Conservation (phyloP, 2,329 filamentous ascomycete genomes). For the Diplodia seriata region DNA sequence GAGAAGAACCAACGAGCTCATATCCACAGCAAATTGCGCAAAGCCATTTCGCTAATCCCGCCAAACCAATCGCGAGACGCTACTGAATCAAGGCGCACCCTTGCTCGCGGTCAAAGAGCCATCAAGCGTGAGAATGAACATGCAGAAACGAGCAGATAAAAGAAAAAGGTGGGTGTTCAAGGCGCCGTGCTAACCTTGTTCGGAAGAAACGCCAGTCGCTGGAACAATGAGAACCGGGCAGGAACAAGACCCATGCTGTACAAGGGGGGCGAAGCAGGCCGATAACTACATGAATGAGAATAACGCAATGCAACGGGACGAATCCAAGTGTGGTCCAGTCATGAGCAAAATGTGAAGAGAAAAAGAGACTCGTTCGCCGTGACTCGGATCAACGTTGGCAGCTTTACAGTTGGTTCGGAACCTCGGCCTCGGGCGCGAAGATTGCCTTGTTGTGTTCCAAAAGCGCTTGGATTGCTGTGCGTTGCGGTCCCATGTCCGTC, state of each 20-base stretch:
- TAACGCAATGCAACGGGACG: conserved; percentile 20
- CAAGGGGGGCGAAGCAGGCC: conserved; percentile 8
- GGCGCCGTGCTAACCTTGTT: conserved; percentile 21
- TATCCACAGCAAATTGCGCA: conserved; percentile 10
- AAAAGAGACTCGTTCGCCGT: conserved; percentile 19
- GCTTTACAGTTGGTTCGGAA: conserved; percentile 18
- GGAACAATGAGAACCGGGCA: conserved; percentile 7
- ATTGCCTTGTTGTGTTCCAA: conserved; percentile 88
- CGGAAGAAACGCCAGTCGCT: conserved; percentile 27
- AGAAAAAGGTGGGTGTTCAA: conserved; percentile 4
- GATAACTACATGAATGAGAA: conserved; percentile 27
- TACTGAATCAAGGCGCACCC: conserved; percentile 11
- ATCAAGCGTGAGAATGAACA: conserved; percentile 9
- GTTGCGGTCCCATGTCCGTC: conserved; percentile 94
- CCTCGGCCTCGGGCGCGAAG: conserved; percentile 57
- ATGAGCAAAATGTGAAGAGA: conserved; percentile 14
- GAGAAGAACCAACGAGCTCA: neutral
- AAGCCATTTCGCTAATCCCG: conserved; percentile 14
- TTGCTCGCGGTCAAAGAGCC: conserved; percentile 1
- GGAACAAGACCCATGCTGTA: conserved; percentile 28
- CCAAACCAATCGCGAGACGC: neutral
- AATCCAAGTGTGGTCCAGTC: conserved; percentile 25
- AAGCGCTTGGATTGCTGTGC: conserved; percentile 87
- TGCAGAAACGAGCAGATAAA: conserved; percentile 3
- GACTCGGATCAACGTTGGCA: conserved; percentile 21